Percentiles rank a stretch among this genome's conserved stretches.
Conservation (phyloP, 768 basidiomycete species). For the Termitomyces sp. region DNA sequence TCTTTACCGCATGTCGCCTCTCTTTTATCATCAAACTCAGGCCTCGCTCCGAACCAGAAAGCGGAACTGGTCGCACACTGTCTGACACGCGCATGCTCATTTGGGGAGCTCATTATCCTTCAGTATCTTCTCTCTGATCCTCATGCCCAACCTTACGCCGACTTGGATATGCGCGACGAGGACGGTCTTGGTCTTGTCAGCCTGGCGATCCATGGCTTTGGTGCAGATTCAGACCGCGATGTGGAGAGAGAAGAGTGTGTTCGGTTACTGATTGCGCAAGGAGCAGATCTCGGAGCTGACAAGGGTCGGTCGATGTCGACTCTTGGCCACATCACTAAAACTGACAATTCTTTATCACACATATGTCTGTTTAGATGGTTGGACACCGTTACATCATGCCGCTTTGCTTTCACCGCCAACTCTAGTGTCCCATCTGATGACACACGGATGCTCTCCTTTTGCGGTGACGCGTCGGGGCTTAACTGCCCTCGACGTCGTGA, state of each 20-base stretch:
- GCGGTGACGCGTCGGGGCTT: conserved; percentile 71
- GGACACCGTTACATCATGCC: conserved; percentile 94
- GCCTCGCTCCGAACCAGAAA: conserved; percentile 64
- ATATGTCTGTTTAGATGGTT: conserved; percentile 57
- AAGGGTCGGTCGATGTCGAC: conserved; percentile 43
- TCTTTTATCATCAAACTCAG: conserved; percentile 61
- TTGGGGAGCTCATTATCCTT: conserved; percentile 68
- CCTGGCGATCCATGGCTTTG: conserved; percentile 75
- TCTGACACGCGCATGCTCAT: conserved; percentile 68
- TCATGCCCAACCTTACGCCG: conserved; percentile 59
- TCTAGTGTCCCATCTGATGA: conserved; percentile 87
- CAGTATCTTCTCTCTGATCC: conserved; percentile 68
- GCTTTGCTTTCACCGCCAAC: conserved; percentile 86
- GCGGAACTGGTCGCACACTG: conserved; percentile 68
- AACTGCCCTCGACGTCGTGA: conserved; percentile 86
- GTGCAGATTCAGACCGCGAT: conserved; percentile 74
- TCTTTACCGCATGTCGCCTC: conserved; percentile 54
- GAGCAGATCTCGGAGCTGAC: conserved; percentile 65
- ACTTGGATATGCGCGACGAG: conserved; percentile 71
- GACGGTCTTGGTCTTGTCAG: conserved; percentile 82
- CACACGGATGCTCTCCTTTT: conserved; percentile 84
- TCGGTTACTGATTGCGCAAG: conserved; percentile 70
- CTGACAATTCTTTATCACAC: not conserved
- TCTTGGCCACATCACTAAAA: conserved; percentile 3
- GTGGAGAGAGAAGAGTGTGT: conserved; percentile 91